phyloP scores from a whole-genome alignment of 2,329 filamentous ascomycete species.

The Neonectria magnoliae region DNA sequence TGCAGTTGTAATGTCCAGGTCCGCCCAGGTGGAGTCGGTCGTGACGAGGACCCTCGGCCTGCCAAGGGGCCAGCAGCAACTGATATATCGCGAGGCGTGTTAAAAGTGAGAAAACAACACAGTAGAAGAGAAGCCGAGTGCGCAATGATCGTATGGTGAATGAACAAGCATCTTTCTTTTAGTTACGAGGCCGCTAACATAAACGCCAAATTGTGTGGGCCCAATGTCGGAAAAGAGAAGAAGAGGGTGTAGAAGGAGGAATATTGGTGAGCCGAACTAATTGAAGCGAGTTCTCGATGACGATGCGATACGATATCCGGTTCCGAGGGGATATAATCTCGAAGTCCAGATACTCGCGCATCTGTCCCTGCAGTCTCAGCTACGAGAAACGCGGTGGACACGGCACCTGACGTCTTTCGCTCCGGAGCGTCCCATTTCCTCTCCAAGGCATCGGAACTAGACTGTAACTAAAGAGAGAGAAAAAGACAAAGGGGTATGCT shows the following conservation, averaged over 20 bases:
- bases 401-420: not conserved
- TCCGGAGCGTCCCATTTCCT: slow-evolving; percentile 22
- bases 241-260: slow-evolving; percentile 19
- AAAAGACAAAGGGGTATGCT: slow-evolving; percentile 50
- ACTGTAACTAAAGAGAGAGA: slow-evolving; percentile 29
- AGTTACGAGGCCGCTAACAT: slow-evolving; percentile 29
- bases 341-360: not conserved
- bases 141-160: slow-evolving; percentile 23
- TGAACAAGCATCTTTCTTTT: slow-evolving; percentile 29
- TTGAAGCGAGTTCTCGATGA: slow-evolving; percentile 3
- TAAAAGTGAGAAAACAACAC: slow-evolving; percentile 22
- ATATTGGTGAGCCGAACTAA: slow-evolving; percentile 29
- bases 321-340: not conserved
- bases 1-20: slow-evolving; percentile 3
- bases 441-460: slow-evolving; percentile 31
- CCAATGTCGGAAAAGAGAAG: slow-evolving; percentile 28
- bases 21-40: slow-evolving; percentile 10
- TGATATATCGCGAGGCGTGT: slow-evolving; percentile 14
- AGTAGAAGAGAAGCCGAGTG: slow-evolving; percentile 7
- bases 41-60: slow-evolving; percentile 10
- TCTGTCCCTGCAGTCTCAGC: slow-evolving; percentile 7
- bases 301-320: not conserved
- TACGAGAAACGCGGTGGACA: slow-evolving; percentile 3
- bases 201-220: slow-evolving; percentile 33
- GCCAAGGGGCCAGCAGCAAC: slow-evolving; percentile 16